A percentile compares a stretch with the other conserved stretches of the same genome.
phyloP scores from a whole-genome alignment of 768 basidiomycete species.

The Lanmaoa rubissima region DNA sequence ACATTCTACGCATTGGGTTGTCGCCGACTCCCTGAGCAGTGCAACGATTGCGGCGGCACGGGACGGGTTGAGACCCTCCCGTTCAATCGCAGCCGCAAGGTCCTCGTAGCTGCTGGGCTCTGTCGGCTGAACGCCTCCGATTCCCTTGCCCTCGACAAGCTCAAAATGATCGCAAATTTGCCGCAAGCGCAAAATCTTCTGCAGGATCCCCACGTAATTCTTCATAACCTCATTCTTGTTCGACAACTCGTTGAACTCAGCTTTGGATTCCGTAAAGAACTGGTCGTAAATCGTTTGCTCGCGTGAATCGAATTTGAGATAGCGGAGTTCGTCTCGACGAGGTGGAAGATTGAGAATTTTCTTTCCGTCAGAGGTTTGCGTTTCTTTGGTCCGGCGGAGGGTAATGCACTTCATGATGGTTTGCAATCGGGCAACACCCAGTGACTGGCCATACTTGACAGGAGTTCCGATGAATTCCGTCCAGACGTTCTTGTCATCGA shows the following conservation, averaged over 20 bases:
- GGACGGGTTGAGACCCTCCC: constrained; percentile 71
- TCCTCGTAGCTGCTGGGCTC: constrained; percentile 70
- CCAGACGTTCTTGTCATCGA: constrained; percentile 93
- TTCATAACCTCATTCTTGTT: constrained; percentile 94
- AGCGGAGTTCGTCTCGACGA: constrained; percentile 83
- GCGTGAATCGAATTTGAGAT: constrained; percentile 76
- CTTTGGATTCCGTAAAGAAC: constrained; percentile 87
- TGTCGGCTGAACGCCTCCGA: constrained; percentile 42
- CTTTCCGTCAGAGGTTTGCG: constrained; percentile 74
- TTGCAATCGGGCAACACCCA: constrained; percentile 92
- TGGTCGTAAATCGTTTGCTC: constrained; percentile 87
- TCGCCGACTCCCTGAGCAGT: constrained; percentile 83
- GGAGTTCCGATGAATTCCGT: constrained; percentile 90
- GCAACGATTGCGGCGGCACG: constrained; percentile 82
- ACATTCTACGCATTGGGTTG: constrained; percentile 89
- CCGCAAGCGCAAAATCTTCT: constrained; percentile 92
- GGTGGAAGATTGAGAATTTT: constrained; percentile 86
- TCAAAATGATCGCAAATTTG: constrained; percentile 98
- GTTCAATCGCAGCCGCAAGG: constrained; percentile 68
- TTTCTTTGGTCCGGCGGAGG: constrained; percentile 93
- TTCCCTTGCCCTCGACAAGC: constrained; percentile 72
- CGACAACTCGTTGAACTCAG: constrained; percentile 84
- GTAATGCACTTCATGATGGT: constrained; percentile 97
- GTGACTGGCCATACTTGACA: constrained; percentile 85
- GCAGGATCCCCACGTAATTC: constrained; percentile 96